Base-by-base conservation (phyloP, 495 filamentous ascomycete genomes). In the Aspergillus affinis region DNA sequence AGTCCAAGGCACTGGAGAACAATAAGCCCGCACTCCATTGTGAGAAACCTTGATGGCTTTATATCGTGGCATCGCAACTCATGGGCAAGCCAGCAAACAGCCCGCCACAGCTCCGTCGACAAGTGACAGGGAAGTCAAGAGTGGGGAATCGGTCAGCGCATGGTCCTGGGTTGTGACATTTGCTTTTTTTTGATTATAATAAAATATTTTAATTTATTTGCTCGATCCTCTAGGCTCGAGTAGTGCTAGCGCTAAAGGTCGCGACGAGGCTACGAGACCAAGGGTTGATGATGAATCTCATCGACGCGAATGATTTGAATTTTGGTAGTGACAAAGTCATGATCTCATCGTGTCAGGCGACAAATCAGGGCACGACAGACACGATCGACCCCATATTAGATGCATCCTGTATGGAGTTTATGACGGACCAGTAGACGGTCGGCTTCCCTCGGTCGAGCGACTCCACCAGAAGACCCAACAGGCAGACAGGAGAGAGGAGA, bases 251-350 rank as follows among this genome's bases (percentile, higher is more conserved):
- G 36, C 36, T 41, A 41, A 41, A 12, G 36, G 13, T 12, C 36
- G 6, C 36, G 36, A 41, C 36, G 36, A 41, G 36, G 23, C 49
- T 36, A 53, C 48, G 54, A 55, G 47, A 1, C 36, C 13, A 15
- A 15, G 36, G 36, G 36, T 10, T 26, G 45, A 48, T 51, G 59
- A 61, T 61, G 53, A 48, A 51, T 56, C 53, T 49, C 23, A 61
- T 56, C 53, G 48, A 36, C 32, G 29, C 44, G 27, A 13, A 61
- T 67, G 59, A 67, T 64, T 67, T 67, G 65, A 67, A 62, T 62
- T 67, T 47, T n/a, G 55, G 54, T 17, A 48, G 50, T 6, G 30
- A 32, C 30, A 32, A 53, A 53, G 13, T 41, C 54, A 63, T 61
- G 65, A 64, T 67, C 61, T 64, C 65, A 67, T 56, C 54, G 29